Conservation (phyloP, 176 grass and related monocot species). For the Oryza meridionalis region DNA sequence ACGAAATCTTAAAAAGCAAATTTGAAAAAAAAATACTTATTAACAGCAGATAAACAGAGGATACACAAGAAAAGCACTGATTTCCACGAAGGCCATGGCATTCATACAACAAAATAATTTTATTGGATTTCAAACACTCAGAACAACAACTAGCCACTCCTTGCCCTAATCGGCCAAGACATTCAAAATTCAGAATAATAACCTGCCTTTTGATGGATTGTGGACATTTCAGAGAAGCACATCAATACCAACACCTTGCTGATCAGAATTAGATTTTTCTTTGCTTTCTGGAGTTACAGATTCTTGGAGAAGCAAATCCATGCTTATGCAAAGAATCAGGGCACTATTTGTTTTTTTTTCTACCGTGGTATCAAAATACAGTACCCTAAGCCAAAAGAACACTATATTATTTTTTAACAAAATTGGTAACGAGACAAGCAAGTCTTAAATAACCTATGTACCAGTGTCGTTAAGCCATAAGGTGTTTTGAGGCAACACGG, state of each 20-base stretch:
- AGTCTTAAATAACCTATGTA: constrained; percentile 10
- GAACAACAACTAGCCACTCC: neutral
- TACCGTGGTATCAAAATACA: constrained; percentile 5
- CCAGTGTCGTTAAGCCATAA: neutral
- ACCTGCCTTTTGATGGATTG: neutral
- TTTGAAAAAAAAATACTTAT: neutral
- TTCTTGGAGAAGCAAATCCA: neutral
- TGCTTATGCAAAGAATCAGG: neutral
- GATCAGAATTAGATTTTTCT: neutral
- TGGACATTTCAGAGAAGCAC: neutral
- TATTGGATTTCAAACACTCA: neutral
- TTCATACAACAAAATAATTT: neutral
- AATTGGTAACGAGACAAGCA: neutral
- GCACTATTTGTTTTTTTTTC: neutral
- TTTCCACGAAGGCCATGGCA: neutral
- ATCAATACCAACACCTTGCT: neutral
- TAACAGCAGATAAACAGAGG: neutral
- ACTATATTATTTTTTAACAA: neutral
- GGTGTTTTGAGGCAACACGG: too few species aligned
- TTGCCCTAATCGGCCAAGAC: too few species aligned
- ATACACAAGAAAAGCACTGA: neutral
- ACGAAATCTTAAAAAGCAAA: neutral
- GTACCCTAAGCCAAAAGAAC: neutral
- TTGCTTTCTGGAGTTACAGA: constrained; percentile 3
- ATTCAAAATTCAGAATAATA: too few species aligned